Base-by-base conservation (phyloP, 2,329 filamentous ascomycete genomes). In the Dothistroma septosporum region DNA sequence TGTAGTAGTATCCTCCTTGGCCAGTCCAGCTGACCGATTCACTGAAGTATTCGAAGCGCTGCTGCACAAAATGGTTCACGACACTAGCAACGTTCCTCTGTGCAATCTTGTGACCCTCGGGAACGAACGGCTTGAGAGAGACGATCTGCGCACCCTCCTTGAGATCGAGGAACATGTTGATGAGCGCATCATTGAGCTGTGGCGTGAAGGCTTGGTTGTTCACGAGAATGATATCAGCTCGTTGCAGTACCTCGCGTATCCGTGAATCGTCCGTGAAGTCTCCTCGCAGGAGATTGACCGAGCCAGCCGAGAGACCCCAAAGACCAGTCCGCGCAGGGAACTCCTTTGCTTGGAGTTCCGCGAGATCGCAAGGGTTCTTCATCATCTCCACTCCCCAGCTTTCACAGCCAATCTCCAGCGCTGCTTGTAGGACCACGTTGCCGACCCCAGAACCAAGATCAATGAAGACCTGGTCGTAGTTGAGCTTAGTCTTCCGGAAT, bases 171-270 rank as follows among this genome's bases (percentile, higher is more conserved):
- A 99, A 97, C 79, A 96, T 91, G 69, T 91, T 86, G 66, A 93
- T 85, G 50, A 99, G 81, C 63, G 86, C 85, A 71, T 91, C 88
- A 76, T 97, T 99, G 58, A 97, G 84, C 68, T 88, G 83, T 14
- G 92, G 88, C 6, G 88, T 92, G 76, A 99, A 99, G 2, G 92
- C 94, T 76, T 97, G 92, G 77, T 99, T 99, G 80, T 99, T 99
- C 69, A 97, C 93, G 28, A 99, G 83, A 19, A 99, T 85, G n/a
- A 97, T 92, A 73, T 99, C 94, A 1, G 94, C 93, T 58, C 87
- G 85, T 74, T 89, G 88, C 54, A 99, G 82, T 8, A 87, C 87
- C 24, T 86, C 82, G 61, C 87, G 82, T 53, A 97, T 91, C 60
- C 82, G 81, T 16, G 83, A 74, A 67, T 89, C 89, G 65, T 87